Conservation (phyloP, 176 grass and related monocot genomes). For the Urochloa ruziziensis region DNA sequence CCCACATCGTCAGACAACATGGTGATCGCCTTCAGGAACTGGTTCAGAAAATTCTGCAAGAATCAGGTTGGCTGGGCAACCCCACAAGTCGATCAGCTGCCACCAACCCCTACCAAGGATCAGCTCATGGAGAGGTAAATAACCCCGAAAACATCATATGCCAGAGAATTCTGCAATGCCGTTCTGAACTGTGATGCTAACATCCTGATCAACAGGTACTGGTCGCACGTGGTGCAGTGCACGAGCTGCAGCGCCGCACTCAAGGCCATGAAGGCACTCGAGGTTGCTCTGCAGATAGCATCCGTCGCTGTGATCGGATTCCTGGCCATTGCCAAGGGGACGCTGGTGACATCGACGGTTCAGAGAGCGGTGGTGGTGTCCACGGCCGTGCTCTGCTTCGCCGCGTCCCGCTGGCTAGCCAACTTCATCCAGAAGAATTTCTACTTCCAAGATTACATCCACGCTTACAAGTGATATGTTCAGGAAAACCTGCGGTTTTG, state of each 20-base stretch:
- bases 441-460: conserved; percentile 89
- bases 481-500: not conserved
- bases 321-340: conserved; percentile 53
- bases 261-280: conserved; percentile 53
- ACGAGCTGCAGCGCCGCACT: conserved; percentile 59
- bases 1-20: conserved; percentile 76
- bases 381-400: conserved; percentile 58
- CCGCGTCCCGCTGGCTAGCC: conserved; percentile 60
- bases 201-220: conserved; percentile 56
- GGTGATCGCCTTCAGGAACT: conserved; percentile 83
- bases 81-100: conserved; percentile 30
- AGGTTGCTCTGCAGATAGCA: conserved; percentile 57
- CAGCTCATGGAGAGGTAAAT: conserved; percentile 74
- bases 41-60: conserved; percentile 78
- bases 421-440: conserved; percentile 82
- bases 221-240: conserved; percentile 85
- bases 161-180: not conserved
- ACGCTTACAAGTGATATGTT: conserved; percentile 64
- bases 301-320: conserved; percentile 53
- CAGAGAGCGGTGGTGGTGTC: conserved; percentile 38
- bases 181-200: not conserved
- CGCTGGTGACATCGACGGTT: conserved; percentile 12
- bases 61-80: conserved; percentile 59
- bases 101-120: conserved; percentile 61
- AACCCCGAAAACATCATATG: not conserved